Percentiles rank a stretch among this genome's conserved stretches.
These are phyloP conservation scores for Trypanosoma vivax DNA, from an alignment of 208 protist genomes.

Conservation along the genomic window DNA sequence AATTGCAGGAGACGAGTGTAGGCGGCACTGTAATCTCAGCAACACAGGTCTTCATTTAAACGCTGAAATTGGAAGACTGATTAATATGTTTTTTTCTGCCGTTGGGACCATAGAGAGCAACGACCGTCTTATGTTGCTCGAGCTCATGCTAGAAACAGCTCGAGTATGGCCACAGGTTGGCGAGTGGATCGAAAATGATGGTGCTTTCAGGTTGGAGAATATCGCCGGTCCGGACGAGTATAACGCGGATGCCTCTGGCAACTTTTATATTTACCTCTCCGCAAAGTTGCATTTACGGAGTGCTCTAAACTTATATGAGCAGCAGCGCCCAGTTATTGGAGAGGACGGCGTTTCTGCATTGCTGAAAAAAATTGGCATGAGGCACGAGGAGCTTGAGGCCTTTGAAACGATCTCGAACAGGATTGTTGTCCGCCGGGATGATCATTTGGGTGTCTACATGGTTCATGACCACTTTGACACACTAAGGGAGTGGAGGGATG, in stretches of 20 bases:
- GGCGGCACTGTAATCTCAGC: conserved; percentile 41
- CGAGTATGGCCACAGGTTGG: conserved; percentile 81
- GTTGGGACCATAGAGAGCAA: conserved; percentile 37
- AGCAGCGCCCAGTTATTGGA: conserved; percentile 41
- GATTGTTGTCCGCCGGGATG: conserved; percentile 55
- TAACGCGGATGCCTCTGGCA: conserved; percentile 67
- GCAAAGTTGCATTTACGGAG: conserved; percentile 66
- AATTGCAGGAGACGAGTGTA: conserved; percentile 57
- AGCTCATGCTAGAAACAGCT: conserved; percentile 84
- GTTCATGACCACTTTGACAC: conserved; percentile 86
- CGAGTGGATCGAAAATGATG: conserved; percentile 74
- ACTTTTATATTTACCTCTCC: conserved; percentile 88
- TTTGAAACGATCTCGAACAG: conserved; percentile 39
- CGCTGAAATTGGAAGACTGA: conserved; percentile 74
- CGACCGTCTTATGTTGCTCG: conserved; percentile 64
- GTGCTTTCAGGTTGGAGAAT: conserved; percentile 78
- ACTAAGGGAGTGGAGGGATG: conserved; percentile 55
- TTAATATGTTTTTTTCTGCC: conserved; percentile 62
- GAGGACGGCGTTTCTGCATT: conserved; percentile 33
- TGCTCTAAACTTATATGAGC: conserved; percentile 46
- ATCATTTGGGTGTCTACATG: conserved; percentile 72
- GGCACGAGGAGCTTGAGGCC: conserved; percentile 46
- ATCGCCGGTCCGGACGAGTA: conserved; percentile 80
- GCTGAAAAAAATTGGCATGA: conserved; percentile 59
- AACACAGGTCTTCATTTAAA: conserved; percentile 74